Base-by-base conservation (phyloP, 768 basidiomycete genomes). In the Russula vinacea region DNA sequence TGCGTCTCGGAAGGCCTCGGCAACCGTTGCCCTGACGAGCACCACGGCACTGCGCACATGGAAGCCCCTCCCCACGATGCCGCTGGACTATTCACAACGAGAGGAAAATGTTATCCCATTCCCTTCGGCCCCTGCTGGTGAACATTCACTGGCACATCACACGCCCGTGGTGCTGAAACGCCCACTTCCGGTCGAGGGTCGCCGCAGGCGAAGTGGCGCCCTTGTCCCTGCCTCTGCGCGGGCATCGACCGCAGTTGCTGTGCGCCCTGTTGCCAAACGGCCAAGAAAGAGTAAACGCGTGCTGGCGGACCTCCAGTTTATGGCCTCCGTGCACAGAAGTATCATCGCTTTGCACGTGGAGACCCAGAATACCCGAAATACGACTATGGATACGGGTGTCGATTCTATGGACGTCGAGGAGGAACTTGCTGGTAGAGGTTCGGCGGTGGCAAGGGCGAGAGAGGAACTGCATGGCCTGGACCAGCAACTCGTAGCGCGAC, bases 281-380 rank as follows among this genome's bases (percentile, higher is more conserved):
- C 55, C 62, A 47, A 63, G 62, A 29, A 68, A 68, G 52, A 68
- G 66, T 59, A 67, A 51, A 37, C 68, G 55, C 14, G 68, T 64
- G 14, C 62, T 68, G 29, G 68, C 68, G 8, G 68, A 68, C 26
- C 44, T 68, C 32, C 65, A 67, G 50, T 68, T 68, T 44, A 55
- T 44, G 49, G 68, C 62, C n/a, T 58, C 65, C 10, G 66, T 68
- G 22, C 62, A 64, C 24, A 65, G 68, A 59, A 68, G 68, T 39
- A 60, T 68, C 37, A 39, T 55, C 17, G 65, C 65, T 5, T 53
- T 66, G 33, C 64, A 56, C 16, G 40, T 6, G 10, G 64, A 60
- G 45, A 42, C 53, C 16, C 49, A 13, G 52, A 29, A 29, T 19
- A 16, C 40, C 44, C 22, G 24, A 39, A 24, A 4, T 32, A 39